phyloP scores from a whole-genome alignment of 441 rosid species.

The Pelargonium fulgidum region DNA sequence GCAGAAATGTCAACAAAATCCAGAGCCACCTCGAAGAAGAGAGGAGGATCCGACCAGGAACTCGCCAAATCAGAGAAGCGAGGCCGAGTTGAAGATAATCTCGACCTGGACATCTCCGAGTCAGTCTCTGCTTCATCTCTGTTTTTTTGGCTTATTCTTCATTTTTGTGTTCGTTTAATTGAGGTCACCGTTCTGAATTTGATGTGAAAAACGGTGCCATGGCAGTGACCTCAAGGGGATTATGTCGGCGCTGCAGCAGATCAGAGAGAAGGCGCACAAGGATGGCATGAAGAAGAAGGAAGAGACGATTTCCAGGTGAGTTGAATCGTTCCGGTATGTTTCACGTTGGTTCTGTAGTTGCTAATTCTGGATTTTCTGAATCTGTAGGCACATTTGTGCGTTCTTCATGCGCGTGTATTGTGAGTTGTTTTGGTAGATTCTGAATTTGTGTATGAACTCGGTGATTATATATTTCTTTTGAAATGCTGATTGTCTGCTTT shows the following conservation, averaged over 20 bases:
- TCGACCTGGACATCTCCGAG: slow-evolving; percentile 11
- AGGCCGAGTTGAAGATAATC: slow-evolving; percentile 3
- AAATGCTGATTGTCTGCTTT: background rate
- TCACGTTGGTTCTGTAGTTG: background rate
- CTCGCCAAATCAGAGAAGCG: slow-evolving; percentile 9
- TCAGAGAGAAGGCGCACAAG: slow-evolving; percentile 63
- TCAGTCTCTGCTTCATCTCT: background rate
- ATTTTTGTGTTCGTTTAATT: background rate
- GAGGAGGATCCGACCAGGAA: background rate
- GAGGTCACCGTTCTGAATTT: background rate
- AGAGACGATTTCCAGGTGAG: slow-evolving; percentile 75
- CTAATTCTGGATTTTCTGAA: background rate
- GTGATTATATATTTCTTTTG: background rate
- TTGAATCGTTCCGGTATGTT: background rate
- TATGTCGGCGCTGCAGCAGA: slow-evolving; percentile 73
- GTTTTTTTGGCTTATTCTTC: background rate
- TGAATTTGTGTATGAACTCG: background rate
- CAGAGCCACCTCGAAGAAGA: background rate
- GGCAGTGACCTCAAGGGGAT: slow-evolving; percentile 73
- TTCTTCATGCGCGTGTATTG: background rate
- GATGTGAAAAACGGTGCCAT: slow-evolving; percentile 10
- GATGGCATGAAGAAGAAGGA: slow-evolving; percentile 82
- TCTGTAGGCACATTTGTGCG: background rate
- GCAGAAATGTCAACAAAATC: background rate
- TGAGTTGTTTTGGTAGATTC: background rate